A percentile compares a stretch with the other conserved stretches of the same genome.
These are phyloP conservation scores for Fusarium sp. DNA, from an alignment of 2,329 filamentous ascomycete species.

Conservation along the genomic window DNA sequence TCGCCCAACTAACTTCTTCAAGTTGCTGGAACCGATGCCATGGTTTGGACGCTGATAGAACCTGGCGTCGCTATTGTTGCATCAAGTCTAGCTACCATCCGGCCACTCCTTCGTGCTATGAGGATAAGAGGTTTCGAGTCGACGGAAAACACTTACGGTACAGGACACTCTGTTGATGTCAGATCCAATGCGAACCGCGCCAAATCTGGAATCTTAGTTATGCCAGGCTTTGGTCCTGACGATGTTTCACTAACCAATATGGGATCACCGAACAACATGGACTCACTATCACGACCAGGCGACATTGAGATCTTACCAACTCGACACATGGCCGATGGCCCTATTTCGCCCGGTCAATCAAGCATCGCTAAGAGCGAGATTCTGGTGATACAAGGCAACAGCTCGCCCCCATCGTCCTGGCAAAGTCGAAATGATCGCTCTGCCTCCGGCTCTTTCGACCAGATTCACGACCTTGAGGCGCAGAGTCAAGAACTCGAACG, in stretches of 20 bases:
- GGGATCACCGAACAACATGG: conserved; percentile 26
- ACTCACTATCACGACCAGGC: conserved; percentile 4
- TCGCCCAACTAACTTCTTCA: conserved; percentile 26
- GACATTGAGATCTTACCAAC: conserved; percentile 35
- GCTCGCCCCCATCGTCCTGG: conserved; percentile 38
- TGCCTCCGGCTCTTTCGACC: conserved; percentile 44
- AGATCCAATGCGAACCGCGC: conserved; percentile 43
- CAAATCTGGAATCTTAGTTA: conserved; percentile 23
- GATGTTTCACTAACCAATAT: conserved; percentile 54
- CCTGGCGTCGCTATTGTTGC: conserved; percentile 68
- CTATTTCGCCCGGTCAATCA: conserved; percentile 31
- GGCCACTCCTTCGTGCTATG: conserved; percentile 64
- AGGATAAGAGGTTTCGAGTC: conserved; percentile 61
- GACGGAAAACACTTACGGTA: conserved; percentile 53
- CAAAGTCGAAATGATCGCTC: conserved; percentile 39
- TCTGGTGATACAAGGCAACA: conserved; percentile 53
- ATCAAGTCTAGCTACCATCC: conserved; percentile 66
- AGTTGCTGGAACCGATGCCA: conserved; percentile 64
- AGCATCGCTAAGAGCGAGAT: conserved; percentile 52
- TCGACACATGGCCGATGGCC: conserved; percentile 31
- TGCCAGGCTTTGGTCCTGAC: conserved; percentile 50
- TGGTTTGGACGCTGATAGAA: conserved; percentile 70
- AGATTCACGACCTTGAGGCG: conserved; percentile 50
- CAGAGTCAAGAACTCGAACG: conserved; percentile 48
- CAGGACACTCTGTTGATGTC: conserved; percentile 43